A percentile compares a stretch with the other conserved stretches of the same genome.
These are phyloP conservation scores for Crithidia thermophila DNA, from an alignment of 208 protist genomes.

Conservation along the genomic window DNA sequence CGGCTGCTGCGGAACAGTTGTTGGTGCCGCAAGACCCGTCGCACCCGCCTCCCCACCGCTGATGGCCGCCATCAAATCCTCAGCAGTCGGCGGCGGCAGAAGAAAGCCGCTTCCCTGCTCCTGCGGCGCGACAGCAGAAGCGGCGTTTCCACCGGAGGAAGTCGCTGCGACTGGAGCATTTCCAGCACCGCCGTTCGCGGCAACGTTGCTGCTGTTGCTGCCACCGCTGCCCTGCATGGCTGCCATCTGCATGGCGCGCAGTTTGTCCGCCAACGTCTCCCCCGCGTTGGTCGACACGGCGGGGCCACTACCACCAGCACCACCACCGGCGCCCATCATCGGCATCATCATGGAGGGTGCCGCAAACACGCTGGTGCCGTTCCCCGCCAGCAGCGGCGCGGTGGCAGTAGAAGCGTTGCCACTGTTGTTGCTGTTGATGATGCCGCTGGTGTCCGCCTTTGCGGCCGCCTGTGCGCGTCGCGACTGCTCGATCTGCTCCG, in stretches of 20 bases:
- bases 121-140: no score
- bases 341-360: not conserved
- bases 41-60: conserved; percentile 7
- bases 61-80: conserved; percentile 28
- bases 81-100: conserved; percentile 19
- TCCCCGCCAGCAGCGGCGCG: not conserved
- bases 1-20: not conserved
- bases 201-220: not conserved
- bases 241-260: conserved; percentile 62
- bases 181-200: not conserved
- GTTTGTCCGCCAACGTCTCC: conserved; percentile 62
- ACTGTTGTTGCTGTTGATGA: not conserved
- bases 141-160: no score
- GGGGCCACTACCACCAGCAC: not conserved
- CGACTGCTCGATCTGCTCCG: conserved; percentile 30
- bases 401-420: not conserved
- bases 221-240: conserved; percentile 7
- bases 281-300: conserved; percentile 20
- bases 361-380: not conserved
- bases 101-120: not conserved
- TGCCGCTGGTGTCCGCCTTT: not conserved
- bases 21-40: not conserved
- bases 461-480: conserved; percentile 15
- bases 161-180: no score
- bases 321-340: not conserved